Conservation (phyloP, 1,284 basidiomycete species). For the Phylloporus sp. region DNA sequence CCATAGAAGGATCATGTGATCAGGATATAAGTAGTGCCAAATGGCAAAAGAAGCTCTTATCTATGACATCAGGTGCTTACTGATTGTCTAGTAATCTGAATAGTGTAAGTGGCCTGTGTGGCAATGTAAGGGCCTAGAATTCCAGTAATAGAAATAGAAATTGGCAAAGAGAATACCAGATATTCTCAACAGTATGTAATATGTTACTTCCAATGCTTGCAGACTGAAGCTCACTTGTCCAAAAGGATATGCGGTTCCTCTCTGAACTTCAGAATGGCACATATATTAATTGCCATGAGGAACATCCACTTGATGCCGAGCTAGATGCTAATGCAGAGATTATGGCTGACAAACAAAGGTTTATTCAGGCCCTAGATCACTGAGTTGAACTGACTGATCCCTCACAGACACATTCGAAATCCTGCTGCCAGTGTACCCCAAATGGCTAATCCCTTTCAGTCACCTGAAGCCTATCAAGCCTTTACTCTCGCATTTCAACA, state of each 20-base stretch:
- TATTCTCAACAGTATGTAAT: no score
- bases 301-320: not conserved
- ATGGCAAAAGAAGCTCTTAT: no score
- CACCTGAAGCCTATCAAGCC: not conserved
- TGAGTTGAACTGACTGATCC: no score
- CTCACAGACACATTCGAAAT: not conserved
- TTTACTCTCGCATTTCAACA: not conserved
- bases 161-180: no score
- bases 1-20: no score
- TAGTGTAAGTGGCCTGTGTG: no score
- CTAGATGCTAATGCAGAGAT: not conserved
- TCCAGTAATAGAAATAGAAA: no score
- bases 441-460: not conserved
- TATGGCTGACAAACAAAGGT: not conserved
- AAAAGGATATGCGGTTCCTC: not conserved
- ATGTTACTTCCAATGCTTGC: not conserved
- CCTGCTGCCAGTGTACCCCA: not conserved
- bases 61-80: no score
- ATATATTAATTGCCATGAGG: not conserved
- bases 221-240: not conserved
- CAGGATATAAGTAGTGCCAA: no score
- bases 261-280: not conserved
- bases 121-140: no score
- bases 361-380: no score
- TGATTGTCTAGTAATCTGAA: no score